Conservation (phyloP, 176 grass and related monocot genomes). For the Bolboschoenus planiculmis region DNA sequence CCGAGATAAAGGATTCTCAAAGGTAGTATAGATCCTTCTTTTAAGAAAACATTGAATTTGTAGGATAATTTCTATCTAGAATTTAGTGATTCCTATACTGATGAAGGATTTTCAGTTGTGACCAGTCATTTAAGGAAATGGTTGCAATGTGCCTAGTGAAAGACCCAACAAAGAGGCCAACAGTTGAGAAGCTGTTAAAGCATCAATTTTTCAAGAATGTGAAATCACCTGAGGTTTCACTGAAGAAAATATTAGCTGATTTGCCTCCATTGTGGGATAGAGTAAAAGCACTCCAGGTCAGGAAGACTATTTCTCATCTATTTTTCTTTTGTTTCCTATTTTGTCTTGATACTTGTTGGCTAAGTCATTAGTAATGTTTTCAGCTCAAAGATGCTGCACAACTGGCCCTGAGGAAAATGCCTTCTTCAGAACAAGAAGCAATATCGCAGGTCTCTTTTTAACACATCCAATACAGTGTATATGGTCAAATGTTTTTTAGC, state of each 20-base stretch:
- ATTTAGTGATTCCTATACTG: slow-evolving; percentile 24
- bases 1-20: slow-evolving; percentile 91
- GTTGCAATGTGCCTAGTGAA: slow-evolving; percentile 98
- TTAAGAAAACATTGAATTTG: slow-evolving; percentile 21
- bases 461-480: background rate
- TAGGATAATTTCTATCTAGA: slow-evolving; percentile 8
- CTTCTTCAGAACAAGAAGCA: slow-evolving; percentile 95
- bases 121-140: slow-evolving; percentile 99
- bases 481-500: background rate
- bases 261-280: slow-evolving; percentile 90
- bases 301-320: background rate
- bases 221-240: slow-evolving; percentile 70
- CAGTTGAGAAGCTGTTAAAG: slow-evolving; percentile 86
- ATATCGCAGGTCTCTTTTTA: slow-evolving; percentile 67
- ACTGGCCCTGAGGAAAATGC: slow-evolving; percentile 97
- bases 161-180: slow-evolving; percentile 99
- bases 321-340: background rate
- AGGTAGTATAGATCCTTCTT: slow-evolving; percentile 76
- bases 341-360: slow-evolving; percentile 26
- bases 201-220: slow-evolving; percentile 96
- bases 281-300: slow-evolving; percentile 96
- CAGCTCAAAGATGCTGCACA: slow-evolving; percentile 98
- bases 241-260: slow-evolving; percentile 77
- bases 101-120: slow-evolving; percentile 65
- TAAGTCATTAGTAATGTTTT: slow-evolving; percentile 24